Evolutionary conservation across 495 filamentous ascomycete species (phyloP).

Genomic region (Neurospora terricola): DNA sequence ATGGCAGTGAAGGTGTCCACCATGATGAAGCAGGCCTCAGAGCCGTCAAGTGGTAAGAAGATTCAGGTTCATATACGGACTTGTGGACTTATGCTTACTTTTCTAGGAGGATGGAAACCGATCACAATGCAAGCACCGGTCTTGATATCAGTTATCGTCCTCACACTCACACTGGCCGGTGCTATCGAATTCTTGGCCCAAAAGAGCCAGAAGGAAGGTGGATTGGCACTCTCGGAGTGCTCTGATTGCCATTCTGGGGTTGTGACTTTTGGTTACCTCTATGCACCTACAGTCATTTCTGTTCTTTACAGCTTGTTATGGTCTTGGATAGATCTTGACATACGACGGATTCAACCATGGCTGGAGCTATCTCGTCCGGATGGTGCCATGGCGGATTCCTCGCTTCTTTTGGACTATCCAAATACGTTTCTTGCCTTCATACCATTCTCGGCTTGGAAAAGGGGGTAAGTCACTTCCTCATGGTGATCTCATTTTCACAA

Average conservation of each 20-base stretch:
- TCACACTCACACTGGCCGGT: constrained; percentile 17
- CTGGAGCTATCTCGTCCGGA: constrained; percentile 32
- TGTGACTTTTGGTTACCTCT: constrained; percentile 24
- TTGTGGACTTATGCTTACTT: too few relatives aligned
- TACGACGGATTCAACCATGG: constrained; percentile 38
- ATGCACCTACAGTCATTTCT: constrained; percentile 32
- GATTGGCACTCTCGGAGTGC: constrained; percentile 23
- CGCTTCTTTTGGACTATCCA: constrained; percentile 38
- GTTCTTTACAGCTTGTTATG: constrained; percentile 36
- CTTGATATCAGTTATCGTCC: constrained; percentile 13
- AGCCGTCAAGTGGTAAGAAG: too few relatives aligned
- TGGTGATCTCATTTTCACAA: too few relatives aligned
- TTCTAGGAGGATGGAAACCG: too few relatives aligned
- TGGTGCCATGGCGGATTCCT: constrained; percentile 28
- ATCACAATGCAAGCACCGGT: constrained; percentile 21
- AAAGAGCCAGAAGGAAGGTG: constrained; percentile 17
- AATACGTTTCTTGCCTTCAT: constrained; percentile 38
- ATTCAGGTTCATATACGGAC: too few relatives aligned
- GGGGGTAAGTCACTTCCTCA: constrained; percentile 27
- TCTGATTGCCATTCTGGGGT: constrained; percentile 15
- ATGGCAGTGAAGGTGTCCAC: too few relatives aligned
- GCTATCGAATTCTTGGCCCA: constrained; percentile 22
- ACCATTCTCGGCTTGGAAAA: constrained; percentile 29
- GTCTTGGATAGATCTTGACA: constrained; percentile 37
- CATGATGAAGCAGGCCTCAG: too few relatives aligned